Evolutionary conservation across 78 protist species (phyloP).

Genomic region (Monosiga brevicollis): DNA sequence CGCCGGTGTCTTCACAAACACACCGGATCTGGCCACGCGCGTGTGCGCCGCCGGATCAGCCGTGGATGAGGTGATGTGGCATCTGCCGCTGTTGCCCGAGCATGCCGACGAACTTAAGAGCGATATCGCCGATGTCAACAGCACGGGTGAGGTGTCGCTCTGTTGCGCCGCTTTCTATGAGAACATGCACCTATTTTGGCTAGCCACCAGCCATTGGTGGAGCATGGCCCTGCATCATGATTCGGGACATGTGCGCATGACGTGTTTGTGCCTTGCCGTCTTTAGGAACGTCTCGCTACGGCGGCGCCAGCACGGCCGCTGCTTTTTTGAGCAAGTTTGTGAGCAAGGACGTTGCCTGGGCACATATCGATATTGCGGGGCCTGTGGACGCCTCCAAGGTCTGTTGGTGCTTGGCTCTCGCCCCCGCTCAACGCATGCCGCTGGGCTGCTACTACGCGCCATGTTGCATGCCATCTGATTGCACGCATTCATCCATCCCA

Average conservation of each 20-base stretch:
- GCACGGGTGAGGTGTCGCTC: not conserved
- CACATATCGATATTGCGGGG: not conserved
- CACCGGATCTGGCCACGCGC: not conserved
- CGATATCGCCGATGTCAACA: not conserved
- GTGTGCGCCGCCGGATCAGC: not conserved
- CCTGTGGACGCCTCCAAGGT: not conserved
- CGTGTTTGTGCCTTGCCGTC: not conserved
- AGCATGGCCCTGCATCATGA: not conserved
- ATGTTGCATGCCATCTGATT: too few relatives aligned
- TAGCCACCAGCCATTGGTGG: not conserved
- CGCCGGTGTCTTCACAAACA: slow-evolving; percentile 44
- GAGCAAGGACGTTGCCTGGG: not conserved
- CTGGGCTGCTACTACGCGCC: too few relatives aligned
- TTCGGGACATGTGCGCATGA: not conserved
- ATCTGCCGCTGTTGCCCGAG: not conserved
- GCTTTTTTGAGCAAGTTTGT: not conserved
- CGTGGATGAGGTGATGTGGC: slow-evolving; percentile 8
- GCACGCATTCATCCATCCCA: too few relatives aligned
- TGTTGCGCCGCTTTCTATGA: not conserved
- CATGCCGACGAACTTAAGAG: not conserved
- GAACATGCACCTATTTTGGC: not conserved
- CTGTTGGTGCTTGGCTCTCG: too few relatives aligned
- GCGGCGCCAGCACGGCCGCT: not conserved
- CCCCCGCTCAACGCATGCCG: too few relatives aligned
- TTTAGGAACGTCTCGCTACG: not conserved